A percentile compares a stretch with the other conserved stretches of the same genome.
These are phyloP conservation scores for Lipomyces anomalus DNA, from an alignment of 805 yeast species.

Conservation along the genomic window DNA sequence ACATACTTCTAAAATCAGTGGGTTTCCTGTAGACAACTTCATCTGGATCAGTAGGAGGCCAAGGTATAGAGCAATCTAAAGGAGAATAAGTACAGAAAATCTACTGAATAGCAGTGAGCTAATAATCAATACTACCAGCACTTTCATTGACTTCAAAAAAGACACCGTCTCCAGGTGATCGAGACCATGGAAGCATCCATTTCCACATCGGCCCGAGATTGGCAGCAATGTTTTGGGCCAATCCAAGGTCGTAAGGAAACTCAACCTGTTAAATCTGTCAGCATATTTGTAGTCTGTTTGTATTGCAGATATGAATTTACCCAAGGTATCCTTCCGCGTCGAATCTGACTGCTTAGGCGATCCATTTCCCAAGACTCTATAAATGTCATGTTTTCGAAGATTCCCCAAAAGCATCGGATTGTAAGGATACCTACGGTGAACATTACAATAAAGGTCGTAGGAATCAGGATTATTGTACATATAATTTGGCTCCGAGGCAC, in stretches of 20 bases:
- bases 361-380: constrained; percentile 92
- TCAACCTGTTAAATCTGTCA: constrained; percentile 29
- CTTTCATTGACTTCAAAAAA: constrained; percentile 51
- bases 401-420: constrained; percentile 53
- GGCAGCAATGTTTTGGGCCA: constrained; percentile 46
- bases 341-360: constrained; percentile 62
- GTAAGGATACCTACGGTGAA: constrained; percentile 55
- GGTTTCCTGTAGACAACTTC: constrained; percentile 32
- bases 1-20: no score
- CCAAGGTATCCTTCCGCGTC: constrained; percentile 28
- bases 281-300: constrained; percentile 40
- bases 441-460: constrained; percentile 54
- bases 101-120: constrained; percentile 26
- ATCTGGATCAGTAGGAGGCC: constrained; percentile 88
- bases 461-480: constrained; percentile 49
- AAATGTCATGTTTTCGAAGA: constrained; percentile 69
- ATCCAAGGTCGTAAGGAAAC: constrained; percentile 79
- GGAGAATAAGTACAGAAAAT: no score
- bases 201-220: constrained; percentile 57
- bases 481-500: constrained; percentile 44
- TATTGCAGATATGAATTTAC: constrained; percentile 33
- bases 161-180: constrained; percentile 56
- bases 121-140: not conserved
- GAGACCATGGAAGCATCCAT: constrained; percentile 72
- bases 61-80: constrained; percentile 54